Percentiles rank a stretch among this genome's conserved stretches.
Conservation (phyloP, 2,329 filamentous ascomycete species). For the Hortaea werneckii region DNA sequence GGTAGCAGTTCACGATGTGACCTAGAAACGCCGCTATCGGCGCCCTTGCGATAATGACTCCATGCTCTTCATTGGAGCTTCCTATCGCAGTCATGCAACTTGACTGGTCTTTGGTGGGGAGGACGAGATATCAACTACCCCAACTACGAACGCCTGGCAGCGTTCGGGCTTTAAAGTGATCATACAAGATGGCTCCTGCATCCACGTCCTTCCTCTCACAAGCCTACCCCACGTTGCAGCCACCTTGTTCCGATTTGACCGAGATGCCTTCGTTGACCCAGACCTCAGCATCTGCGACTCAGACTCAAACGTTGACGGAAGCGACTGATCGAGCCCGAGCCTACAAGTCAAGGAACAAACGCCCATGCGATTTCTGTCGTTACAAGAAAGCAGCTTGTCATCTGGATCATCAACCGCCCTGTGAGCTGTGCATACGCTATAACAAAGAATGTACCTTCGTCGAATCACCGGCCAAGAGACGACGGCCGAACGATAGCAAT, state of each 20-base stretch:
- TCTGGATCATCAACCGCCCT: conserved; percentile 33
- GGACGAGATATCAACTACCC: not conserved
- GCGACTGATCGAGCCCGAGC: conserved; percentile 22
- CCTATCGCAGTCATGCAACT: no score
- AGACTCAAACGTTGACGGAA: conserved; percentile 1
- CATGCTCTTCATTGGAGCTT: no score
- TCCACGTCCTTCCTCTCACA: conserved; percentile 1
- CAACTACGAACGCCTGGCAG: not conserved
- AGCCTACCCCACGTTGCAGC: conserved; percentile 6
- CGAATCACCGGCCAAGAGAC: conserved; percentile 27
- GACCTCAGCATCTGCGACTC: not conserved
- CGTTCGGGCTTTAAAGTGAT: not conserved
- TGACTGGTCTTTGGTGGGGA: not conserved
- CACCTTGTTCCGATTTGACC: conserved; percentile 4
- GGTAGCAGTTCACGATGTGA: no score
- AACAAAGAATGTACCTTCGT: conserved; percentile 37
- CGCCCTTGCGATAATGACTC: no score
- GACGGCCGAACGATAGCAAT: conserved; percentile 20
- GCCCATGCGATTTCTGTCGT: conserved; percentile 39
- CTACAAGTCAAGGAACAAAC: conserved; percentile 29
- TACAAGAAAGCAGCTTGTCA: conserved; percentile 38
- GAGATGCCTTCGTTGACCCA: conserved; percentile 12
- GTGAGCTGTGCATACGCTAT: conserved; percentile 34
- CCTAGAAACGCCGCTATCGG: no score
- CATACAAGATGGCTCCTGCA: conserved; percentile 4